These are phyloP conservation scores for Cantharellus anzutake DNA, from an alignment of 768 basidiomycete species.

Conservation along the genomic window DNA sequence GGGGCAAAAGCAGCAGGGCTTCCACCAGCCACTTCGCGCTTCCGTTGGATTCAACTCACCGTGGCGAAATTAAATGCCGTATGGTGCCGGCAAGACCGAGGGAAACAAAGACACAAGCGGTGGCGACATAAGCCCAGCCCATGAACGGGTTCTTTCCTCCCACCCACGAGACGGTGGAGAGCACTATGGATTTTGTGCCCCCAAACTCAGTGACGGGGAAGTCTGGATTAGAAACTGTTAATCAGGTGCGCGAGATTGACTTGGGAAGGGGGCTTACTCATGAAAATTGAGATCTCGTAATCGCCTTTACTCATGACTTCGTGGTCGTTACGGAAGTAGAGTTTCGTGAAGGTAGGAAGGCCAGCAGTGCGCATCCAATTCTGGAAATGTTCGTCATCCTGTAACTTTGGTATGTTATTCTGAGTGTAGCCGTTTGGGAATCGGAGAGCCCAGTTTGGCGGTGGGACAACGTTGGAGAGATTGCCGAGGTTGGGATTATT, in stretches of 20 bases:
- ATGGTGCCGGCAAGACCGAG: slow-evolving; percentile 79
- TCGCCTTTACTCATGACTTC: slow-evolving; percentile 48
- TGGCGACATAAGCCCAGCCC: slow-evolving; percentile 93
- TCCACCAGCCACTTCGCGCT: neutral
- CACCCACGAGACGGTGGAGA: slow-evolving; percentile 96
- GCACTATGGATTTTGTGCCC: slow-evolving; percentile 92
- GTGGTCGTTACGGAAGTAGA: slow-evolving; percentile 81
- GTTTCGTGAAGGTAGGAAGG: slow-evolving; percentile 87
- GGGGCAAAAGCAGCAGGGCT: neutral
- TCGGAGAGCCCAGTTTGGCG: slow-evolving; percentile 71
- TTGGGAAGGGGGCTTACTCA: slow-evolving; percentile 40
- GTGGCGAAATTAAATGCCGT: slow-evolving; percentile 81
- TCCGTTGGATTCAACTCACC: slow-evolving; percentile 27
- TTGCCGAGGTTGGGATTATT: slow-evolving; percentile 38
- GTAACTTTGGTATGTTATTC: slow-evolving; percentile 50
- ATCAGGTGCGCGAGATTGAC: neutral
- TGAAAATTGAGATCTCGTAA: slow-evolving; percentile 56
- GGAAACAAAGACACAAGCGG: slow-evolving; percentile 69
- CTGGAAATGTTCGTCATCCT: slow-evolving; percentile 79
- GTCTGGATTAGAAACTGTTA: slow-evolving; percentile 28
- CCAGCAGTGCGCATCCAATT: slow-evolving; percentile 99
- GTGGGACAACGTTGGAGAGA: slow-evolving; percentile 58
- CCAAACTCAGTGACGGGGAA: slow-evolving; percentile 81
- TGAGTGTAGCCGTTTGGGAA: slow-evolving; percentile 61
- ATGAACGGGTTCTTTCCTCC: slow-evolving; percentile 98